phyloP scores from a whole-genome alignment of 2,329 filamentous ascomycete genomes.

The Endoconidiophora polonica region DNA sequence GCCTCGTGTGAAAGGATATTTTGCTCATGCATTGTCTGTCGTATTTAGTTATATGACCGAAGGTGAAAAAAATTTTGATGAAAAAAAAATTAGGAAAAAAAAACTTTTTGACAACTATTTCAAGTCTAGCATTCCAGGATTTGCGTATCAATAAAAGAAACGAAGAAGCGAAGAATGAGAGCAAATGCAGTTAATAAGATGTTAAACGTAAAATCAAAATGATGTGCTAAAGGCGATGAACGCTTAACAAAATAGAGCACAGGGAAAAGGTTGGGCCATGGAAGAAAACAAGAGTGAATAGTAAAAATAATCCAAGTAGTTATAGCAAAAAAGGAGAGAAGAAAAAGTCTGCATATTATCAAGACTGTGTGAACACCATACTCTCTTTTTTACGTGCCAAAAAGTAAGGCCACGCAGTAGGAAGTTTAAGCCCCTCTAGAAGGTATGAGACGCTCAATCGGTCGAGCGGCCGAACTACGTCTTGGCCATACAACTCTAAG shows the following conservation, averaged over 20 bases:
- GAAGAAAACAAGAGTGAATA: background rate
- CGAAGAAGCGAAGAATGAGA: constrained; percentile 1
- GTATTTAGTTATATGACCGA: too few relatives aligned
- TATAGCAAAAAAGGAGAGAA: constrained; percentile 3
- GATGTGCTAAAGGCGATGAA: too few relatives aligned
- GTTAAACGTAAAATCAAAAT: background rate
- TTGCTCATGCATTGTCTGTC: too few relatives aligned
- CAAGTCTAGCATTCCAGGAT: constrained; percentile 8
- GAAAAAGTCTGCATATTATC: background rate
- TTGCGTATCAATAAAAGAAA: constrained; percentile 4
- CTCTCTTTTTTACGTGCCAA: too few relatives aligned
- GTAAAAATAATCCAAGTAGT: background rate
- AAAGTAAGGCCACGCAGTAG: too few relatives aligned
- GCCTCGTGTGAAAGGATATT: too few relatives aligned
- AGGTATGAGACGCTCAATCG: too few relatives aligned
- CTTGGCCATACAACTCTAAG: too few relatives aligned
- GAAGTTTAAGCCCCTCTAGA: too few relatives aligned
- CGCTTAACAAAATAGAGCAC: too few relatives aligned
- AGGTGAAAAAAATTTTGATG: background rate
- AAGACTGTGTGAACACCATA: too few relatives aligned
- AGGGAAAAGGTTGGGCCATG: background rate
- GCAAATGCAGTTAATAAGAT: background rate
- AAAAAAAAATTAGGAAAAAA: constrained; percentile 4
- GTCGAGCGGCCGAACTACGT: too few relatives aligned
- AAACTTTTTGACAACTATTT: constrained; percentile 12